Percentiles rank a stretch among this genome's conserved stretches.
phyloP scores from a whole-genome alignment of 768 basidiomycete genomes.

The Russula sp. region DNA sequence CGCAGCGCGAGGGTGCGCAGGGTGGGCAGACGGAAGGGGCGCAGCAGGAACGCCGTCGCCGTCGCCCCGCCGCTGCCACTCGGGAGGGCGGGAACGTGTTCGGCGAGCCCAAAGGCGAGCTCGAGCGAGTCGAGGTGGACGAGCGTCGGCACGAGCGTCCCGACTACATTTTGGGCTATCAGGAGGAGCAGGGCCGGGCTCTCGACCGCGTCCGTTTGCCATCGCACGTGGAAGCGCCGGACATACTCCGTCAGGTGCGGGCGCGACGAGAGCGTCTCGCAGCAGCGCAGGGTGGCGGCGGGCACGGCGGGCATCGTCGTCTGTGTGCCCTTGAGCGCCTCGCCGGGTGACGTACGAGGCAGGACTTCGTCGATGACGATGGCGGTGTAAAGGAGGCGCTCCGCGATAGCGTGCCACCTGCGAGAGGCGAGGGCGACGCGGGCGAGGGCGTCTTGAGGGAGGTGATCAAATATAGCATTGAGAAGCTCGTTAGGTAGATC shows the following conservation, averaged over 20 bases:
- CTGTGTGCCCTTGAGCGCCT: conserved; percentile 27
- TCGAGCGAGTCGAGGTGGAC: conserved; percentile 50
- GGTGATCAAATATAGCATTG: conserved; percentile 39
- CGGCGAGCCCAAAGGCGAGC: conserved; percentile 46
- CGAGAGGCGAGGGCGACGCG: conserved; percentile 42
- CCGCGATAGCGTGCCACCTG: conserved; percentile 42
- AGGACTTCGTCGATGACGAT: conserved; percentile 45
- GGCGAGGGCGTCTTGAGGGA: conserved; percentile 33
- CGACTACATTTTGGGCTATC: conserved; percentile 29
- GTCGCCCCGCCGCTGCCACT: no score
- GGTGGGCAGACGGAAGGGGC: conserved; percentile 27
- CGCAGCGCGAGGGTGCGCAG: conserved; percentile 32
- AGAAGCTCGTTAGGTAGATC: conserved; percentile 53
- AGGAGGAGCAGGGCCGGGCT: conserved; percentile 22
- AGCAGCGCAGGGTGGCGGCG: conserved; percentile 44
- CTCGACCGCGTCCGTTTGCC: conserved; percentile 41
- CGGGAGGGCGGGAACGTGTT: conserved; percentile 29
- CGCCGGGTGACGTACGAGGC: conserved; percentile 31
- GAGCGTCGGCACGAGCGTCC: conserved; percentile 38
- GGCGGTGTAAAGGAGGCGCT: conserved; percentile 52
- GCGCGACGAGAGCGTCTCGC: conserved; percentile 43
- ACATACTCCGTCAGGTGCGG: conserved; percentile 43
- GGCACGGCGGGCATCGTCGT: conserved; percentile 22
- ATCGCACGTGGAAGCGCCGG: conserved; percentile 46
- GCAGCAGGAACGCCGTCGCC: conserved; percentile 27